These are phyloP conservation scores for Aspergillus fijiensis DNA, from an alignment of 2,329 filamentous ascomycete species.

Conservation along the genomic window DNA sequence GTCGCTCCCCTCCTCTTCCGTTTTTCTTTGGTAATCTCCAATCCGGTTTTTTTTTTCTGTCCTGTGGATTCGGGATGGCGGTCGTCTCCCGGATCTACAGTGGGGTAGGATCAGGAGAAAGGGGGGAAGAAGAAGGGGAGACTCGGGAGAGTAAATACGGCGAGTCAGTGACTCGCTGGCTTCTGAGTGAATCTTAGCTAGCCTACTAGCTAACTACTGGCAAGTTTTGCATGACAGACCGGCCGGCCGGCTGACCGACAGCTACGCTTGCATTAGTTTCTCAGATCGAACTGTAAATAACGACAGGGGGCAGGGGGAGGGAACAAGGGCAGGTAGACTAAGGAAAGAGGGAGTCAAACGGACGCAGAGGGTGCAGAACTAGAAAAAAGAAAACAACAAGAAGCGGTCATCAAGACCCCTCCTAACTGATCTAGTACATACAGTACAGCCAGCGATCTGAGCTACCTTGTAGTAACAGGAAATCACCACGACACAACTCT, in stretches of 20 bases:
- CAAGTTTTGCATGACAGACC: background rate
- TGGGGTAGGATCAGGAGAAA: background rate
- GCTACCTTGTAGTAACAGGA: background rate
- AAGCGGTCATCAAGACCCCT: background rate
- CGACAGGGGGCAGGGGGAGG: background rate
- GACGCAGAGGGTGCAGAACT: background rate
- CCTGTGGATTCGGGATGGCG: background rate
- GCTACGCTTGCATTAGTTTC: background rate
- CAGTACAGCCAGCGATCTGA: background rate
- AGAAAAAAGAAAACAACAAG: background rate
- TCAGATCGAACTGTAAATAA: background rate
- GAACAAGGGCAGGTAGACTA: background rate
- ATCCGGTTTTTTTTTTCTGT: background rate
- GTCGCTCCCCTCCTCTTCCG: background rate
- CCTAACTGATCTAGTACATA: background rate
- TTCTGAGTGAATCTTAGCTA: background rate
- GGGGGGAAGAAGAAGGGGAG: background rate
- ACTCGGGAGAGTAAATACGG: background rate
- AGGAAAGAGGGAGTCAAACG: background rate
- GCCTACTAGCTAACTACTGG: background rate
- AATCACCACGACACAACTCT: background rate
- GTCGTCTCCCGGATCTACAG: background rate
- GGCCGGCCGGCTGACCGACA: background rate
- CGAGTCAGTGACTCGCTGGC: background rate
- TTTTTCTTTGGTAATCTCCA: background rate